phyloP scores from a whole-genome alignment of 2,329 filamentous ascomycete genomes.

The Magnaporthales sp. region DNA sequence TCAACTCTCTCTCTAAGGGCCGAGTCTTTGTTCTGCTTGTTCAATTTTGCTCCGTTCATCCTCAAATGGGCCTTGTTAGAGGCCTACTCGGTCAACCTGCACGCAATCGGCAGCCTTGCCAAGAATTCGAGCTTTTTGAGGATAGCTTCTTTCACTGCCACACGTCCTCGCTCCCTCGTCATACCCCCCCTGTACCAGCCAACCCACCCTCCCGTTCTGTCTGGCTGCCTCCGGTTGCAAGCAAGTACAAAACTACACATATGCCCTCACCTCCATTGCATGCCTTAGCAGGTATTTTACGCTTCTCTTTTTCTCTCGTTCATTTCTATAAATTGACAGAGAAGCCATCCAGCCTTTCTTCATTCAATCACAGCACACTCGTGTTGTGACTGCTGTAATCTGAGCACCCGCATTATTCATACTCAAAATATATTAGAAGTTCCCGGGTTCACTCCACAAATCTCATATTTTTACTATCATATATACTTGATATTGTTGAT shows the following conservation, averaged over 20 bases:
- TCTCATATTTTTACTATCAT: not conserved
- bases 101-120: not conserved
- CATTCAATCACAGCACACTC: not conserved
- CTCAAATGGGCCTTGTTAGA: not conserved
- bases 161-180: not conserved
- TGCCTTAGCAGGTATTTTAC: not conserved
- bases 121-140: not conserved
- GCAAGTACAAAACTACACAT: not conserved
- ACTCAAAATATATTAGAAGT: not conserved
- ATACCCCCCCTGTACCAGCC: not conserved
- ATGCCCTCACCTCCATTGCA: not conserved
- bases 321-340: not conserved
- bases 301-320: not conserved
- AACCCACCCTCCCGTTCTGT: not conserved
- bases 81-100: not conserved
- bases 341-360: not conserved
- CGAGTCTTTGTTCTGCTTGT: not conserved
- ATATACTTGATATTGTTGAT: not conserved
- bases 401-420: not conserved
- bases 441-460: too few species aligned
- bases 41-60: not conserved
- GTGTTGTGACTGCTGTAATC: not conserved
- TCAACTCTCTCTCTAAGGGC: not conserved
- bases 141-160: not conserved
- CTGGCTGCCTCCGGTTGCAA: not conserved